Base-by-base conservation (phyloP, 768 basidiomycete species). In the Mrakia gelida region DNA sequence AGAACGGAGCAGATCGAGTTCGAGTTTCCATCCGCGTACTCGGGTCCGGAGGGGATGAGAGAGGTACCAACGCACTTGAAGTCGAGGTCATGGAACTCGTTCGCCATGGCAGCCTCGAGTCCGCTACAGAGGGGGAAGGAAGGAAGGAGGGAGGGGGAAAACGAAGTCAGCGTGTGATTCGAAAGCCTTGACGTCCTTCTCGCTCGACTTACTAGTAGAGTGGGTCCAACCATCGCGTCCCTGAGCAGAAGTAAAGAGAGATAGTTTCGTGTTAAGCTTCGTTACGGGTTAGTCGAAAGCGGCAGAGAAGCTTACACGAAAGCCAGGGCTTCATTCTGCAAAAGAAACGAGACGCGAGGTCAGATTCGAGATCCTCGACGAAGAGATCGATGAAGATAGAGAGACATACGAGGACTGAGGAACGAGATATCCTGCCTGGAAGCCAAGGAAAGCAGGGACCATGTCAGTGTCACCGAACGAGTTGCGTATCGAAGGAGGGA, bases 81-180 rank as follows among this genome's bases (percentile, higher is more conserved):
- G 28, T 87, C 83, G 49, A 90, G 89, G 26, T 89, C 88, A 86
- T 87, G 88, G 84, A 94, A 94, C 83, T 96, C 94, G 83, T 95
- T 95, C 84, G 91, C 90, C 90, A 95, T 91, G 52, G 88, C 86
- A 2, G 89, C 90, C 80, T 91, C 89, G 88, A 92, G 94, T 0
- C 89, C 90, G 85, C 45, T 45, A 13, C 7, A 45, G 15, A 95
- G 0, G 89, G 90, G 85, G 92, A 94, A 38, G n/a, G n/a, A n/a
- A n/a, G 8, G 38, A 8, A 38, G 38, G 38, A 38, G 38, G 38
- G 38, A 38, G 38, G 8, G 38, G 38, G 4, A 38, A 38, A 38
- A 38, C 38, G 38, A 38, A 38, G 38, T 38, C 38, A 38, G 38
- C 38, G 8, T 8, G n/a, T 8, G 38, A 38, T 8, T 38, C 38